Base-by-base conservation (phyloP, 371 early-diverging fungal genomes). In the Rhizopus microsporus region DNA sequence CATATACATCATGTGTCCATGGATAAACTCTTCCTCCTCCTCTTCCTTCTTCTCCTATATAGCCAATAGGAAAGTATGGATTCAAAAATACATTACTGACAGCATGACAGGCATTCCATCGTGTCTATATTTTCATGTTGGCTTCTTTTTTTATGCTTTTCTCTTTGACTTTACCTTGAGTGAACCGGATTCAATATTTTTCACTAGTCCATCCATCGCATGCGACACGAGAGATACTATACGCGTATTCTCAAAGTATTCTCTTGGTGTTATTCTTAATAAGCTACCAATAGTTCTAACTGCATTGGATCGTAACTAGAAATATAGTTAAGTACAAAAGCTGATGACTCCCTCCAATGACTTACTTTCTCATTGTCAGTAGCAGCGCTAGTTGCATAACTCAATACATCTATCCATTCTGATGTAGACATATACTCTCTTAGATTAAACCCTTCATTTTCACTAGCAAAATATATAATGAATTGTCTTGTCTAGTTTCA, bases 61-160 rank as follows among this genome's bases (percentile, higher is more conserved):
- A 53, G 4, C 86, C 86, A 46, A 89, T 82, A 7, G 91, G 90
- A 60, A 90, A 83, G 40, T 68, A 55, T 7, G 68, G 60, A 55
- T 87, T 85, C 6, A 71, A 61, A 5, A 92, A 68, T 54, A 88
- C 78, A 57, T 88, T 89, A 31, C 78, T 76, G 13, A 88, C 75
- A 0, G 91, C 88, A 69, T 92, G 84, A 63, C 90, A 90, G 3
- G 93, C 88, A 66, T 92, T 92, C 93, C 93, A 92, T 15, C 93
- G 86, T 8, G 81, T 82, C 85, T 90, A 30, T 52, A 10, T 46
- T 15, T 12, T 4, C 49, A 34, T 17, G 6, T 23, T 23, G 29
- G 33, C 17, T 5, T 39, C 16, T 35, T 32, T 34, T 37, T 13
- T 48, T 16, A n/a, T 29, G 34, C 3, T 16, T 48, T 4, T 4